Conservation (phyloP, 2,329 filamentous ascomycete genomes). For the Calonectria hongkongensis region DNA sequence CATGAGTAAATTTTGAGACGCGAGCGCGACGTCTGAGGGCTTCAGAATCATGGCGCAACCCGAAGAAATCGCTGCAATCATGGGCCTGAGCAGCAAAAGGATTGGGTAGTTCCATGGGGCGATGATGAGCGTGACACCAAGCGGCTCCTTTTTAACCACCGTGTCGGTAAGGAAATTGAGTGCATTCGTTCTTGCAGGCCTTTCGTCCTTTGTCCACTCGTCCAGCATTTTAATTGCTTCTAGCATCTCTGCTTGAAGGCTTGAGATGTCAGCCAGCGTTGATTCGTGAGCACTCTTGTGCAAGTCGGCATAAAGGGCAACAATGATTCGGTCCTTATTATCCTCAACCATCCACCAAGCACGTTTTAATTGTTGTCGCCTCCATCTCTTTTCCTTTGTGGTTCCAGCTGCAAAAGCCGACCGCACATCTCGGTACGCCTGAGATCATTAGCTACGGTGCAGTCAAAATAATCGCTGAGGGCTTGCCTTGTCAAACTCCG, state of each 20-base stretch:
- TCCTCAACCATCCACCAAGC: constrained; percentile 25
- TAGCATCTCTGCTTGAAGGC: constrained; percentile 60
- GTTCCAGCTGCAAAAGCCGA: constrained; percentile 5
- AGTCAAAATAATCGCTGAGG: not conserved
- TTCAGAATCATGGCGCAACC: constrained; percentile 65
- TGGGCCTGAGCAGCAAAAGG: constrained; percentile 60
- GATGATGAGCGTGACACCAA: constrained; percentile 66
- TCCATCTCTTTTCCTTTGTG: constrained; percentile 23
- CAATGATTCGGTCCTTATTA: constrained; percentile 4
- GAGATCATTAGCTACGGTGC: not conserved
- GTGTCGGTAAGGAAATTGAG: constrained; percentile 57
- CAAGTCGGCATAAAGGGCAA: not conserved
- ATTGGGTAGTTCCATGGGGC: constrained; percentile 69
- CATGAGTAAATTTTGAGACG: constrained; percentile 60
- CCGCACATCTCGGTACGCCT: not conserved
- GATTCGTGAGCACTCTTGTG: constrained; percentile 10
- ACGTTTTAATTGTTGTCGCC: constrained; percentile 1
- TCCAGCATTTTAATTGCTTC: constrained; percentile 62
- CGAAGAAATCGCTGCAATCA: constrained; percentile 65
- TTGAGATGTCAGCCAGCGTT: not conserved
- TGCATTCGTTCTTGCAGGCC: constrained; percentile 53
- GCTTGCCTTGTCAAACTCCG: constrained; percentile 12
- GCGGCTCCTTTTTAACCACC: constrained; percentile 64
- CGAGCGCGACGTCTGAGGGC: constrained; percentile 63
- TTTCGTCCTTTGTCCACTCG: constrained; percentile 62